phyloP scores from a whole-genome alignment of 2,329 filamentous ascomycete genomes.

The Cladosporium sp. region DNA sequence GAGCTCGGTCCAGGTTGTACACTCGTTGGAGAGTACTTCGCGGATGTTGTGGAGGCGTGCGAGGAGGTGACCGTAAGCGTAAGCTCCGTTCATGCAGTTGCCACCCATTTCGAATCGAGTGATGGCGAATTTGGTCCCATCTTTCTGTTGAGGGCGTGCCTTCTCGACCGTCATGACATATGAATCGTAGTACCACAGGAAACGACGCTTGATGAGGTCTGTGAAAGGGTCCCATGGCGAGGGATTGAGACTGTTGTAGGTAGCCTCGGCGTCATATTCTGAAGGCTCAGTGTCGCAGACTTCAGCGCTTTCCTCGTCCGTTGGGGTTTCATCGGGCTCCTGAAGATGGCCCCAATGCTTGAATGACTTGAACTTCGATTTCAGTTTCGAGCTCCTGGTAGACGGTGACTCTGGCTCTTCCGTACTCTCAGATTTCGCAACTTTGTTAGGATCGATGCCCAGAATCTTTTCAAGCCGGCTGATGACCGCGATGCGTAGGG shows the following conservation, averaged over 20 bases:
- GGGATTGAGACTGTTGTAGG: slow-evolving; percentile 24
- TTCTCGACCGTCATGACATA: slow-evolving; percentile 70
- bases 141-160: slow-evolving; percentile 58
- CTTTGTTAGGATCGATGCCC: slow-evolving; percentile 49
- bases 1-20: slow-evolving; percentile 64
- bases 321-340: background rate
- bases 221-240: slow-evolving; percentile 78
- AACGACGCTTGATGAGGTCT: slow-evolving; percentile 84
- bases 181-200: slow-evolving; percentile 92
- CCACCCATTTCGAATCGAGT: slow-evolving; percentile 81
- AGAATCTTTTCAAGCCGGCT: slow-evolving; percentile 78
- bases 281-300: slow-evolving; percentile 21
- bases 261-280: slow-evolving; percentile 39
- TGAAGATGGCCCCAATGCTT: background rate
- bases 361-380: background rate
- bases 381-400: background rate
- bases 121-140: slow-evolving; percentile 61
- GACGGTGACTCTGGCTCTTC: background rate
- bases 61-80: slow-evolving; percentile 73
- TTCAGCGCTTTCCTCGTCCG: slow-evolving; percentile 11
- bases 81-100: slow-evolving; percentile 83
- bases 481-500: slow-evolving; percentile 78
- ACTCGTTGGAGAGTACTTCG: slow-evolving; percentile 67
- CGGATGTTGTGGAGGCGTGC: slow-evolving; percentile 66
- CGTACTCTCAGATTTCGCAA: slow-evolving; percentile 2